Base-by-base conservation (phyloP, 2,329 filamentous ascomycete genomes). In the Neurospora sp. region DNA sequence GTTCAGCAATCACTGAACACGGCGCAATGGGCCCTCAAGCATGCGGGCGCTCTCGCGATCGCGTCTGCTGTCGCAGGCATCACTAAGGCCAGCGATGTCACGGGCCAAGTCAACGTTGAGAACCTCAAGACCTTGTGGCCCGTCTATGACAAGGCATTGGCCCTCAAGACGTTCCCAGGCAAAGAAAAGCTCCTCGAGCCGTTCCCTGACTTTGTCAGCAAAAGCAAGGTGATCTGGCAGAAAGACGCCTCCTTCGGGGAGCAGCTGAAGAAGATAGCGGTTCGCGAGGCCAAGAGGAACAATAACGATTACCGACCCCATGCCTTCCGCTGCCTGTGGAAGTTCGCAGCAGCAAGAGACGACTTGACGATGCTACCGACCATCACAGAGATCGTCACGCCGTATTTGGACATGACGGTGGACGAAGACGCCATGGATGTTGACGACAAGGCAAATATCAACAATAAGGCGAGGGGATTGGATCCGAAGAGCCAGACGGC, bases 221-320 rank as follows among this genome's bases (percentile, higher is more conserved):
- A 89, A 72, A 87, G 87, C 0, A 85, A 85, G 73, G 79, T 79
- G 8, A 82, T 92, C 38, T 89, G 89, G 83, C 80, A 83, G 66
- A 78, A 79, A 6, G 86, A 90, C 73, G 72, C 78, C 0, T 76
- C 78, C 10, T 80, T 92, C 33, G 85, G 86, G 11, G 84, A 86
- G 9, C 85, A 90, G 74, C 89, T 94, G 82, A 91, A 90, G 82
- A 94, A 94, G 85, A 91, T 97, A 73, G 87, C 87, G 5, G 79
- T 95, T 17, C 87, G 95, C 70, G 96, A 99, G 84, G 93, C 93
- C 9, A 97, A 96, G 82, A 88, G 96, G 39, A 95, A 94, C 77
- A 97, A 97, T 76, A 87, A 89, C n/a, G 84, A 84, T 8, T 99
- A 98, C 79, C 88, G 92, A 15, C 90, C 91, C 23, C 85, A 92